A percentile compares a stretch with the other conserved stretches of the same genome.
Evolutionary conservation across 129 eudicot species (phyloP).

Genomic region (sunflower (Helianthus annuus)): DNA sequence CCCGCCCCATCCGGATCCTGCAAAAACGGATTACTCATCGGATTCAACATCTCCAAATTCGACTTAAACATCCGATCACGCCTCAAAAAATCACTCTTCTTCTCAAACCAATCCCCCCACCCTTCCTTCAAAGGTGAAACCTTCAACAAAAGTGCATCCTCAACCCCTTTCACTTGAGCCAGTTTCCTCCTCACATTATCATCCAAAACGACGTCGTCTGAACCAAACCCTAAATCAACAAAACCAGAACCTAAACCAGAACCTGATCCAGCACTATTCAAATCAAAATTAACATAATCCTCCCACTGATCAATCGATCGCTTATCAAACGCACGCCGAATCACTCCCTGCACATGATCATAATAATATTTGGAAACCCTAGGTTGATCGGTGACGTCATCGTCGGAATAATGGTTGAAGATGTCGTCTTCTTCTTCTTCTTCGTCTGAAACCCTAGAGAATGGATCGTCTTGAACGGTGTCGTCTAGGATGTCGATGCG

Average conservation of each 20-base stretch:
- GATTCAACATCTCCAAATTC: constrained; percentile 75
- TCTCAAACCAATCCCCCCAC: constrained; percentile 96
- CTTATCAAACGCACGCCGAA: constrained; percentile 62
- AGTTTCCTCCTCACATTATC: constrained; percentile 66
- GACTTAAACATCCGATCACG: constrained; percentile 90
- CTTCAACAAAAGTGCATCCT: constrained; percentile 75
- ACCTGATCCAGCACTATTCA: constrained; percentile 25
- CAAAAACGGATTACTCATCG: constrained; percentile 69
- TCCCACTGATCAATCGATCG: constrained; percentile 78
- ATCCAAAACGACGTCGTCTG: constrained; percentile 76
- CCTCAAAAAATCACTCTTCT: constrained; percentile 84
- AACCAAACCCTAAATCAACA: constrained; percentile 50
- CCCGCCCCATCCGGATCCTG: constrained; percentile 94
- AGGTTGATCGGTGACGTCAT: constrained; percentile 41
- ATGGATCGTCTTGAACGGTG: constrained; percentile 37
- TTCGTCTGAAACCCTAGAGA: constrained; percentile 33
- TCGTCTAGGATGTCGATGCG: constrained; percentile 82
- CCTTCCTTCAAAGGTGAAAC: constrained; percentile 79
- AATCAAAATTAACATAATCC: constrained; percentile 49
- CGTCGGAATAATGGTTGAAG: constrained; percentile 23
- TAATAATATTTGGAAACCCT: constrained; percentile 61
- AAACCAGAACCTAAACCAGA: no score
- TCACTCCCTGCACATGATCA: constrained; percentile 62
- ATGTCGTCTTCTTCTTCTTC: constrained; percentile 40
- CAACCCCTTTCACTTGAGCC: constrained; percentile 52